phyloP scores from a whole-genome alignment of 2,329 filamentous ascomycete genomes.

The Ilyonectria robusta region DNA sequence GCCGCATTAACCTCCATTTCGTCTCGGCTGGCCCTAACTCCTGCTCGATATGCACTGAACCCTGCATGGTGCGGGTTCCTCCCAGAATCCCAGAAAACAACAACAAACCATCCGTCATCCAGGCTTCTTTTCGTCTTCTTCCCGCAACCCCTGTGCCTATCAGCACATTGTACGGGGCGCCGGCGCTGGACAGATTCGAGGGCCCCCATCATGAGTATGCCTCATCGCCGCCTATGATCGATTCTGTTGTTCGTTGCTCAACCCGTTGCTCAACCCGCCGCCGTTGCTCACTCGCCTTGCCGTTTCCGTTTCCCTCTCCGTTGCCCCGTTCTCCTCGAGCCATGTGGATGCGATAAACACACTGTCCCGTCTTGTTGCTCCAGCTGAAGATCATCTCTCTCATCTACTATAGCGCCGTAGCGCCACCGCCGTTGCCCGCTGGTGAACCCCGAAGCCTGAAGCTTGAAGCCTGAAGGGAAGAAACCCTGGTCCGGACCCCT shows the following conservation, averaged over 20 bases:
- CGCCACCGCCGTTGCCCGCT: neutral
- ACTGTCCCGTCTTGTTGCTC: neutral
- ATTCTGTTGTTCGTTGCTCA: slow-evolving; percentile 12
- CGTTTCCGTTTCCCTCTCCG: neutral
- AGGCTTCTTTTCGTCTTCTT: slow-evolving; percentile 1
- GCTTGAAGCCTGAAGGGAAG: slow-evolving; percentile 2
- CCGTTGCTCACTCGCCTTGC: neutral
- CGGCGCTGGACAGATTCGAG: slow-evolving; percentile 10
- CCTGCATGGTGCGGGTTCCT: slow-evolving; percentile 20
- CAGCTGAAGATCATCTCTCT: neutral
- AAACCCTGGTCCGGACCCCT: slow-evolving; percentile 22
- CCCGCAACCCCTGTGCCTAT: slow-evolving; percentile 6
- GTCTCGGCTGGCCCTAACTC: neutral
- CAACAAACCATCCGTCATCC: slow-evolving; percentile 9
- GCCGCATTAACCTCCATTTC: neutral
- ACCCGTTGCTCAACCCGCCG: slow-evolving; percentile 6
- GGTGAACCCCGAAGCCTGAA: neutral
- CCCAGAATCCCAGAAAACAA: slow-evolving; percentile 17
- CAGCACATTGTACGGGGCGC: slow-evolving; percentile 8
- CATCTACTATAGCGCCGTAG: neutral
- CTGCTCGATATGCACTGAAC: neutral
- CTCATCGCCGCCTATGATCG: slow-evolving; percentile 7
- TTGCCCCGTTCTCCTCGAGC: slow-evolving; percentile 12
- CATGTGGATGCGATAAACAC: slow-evolving; percentile 27
- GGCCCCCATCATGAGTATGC: slow-evolving; percentile 7